Conservation (phyloP, 2,329 filamentous ascomycete genomes). For the Exophiala alcalophila region DNA sequence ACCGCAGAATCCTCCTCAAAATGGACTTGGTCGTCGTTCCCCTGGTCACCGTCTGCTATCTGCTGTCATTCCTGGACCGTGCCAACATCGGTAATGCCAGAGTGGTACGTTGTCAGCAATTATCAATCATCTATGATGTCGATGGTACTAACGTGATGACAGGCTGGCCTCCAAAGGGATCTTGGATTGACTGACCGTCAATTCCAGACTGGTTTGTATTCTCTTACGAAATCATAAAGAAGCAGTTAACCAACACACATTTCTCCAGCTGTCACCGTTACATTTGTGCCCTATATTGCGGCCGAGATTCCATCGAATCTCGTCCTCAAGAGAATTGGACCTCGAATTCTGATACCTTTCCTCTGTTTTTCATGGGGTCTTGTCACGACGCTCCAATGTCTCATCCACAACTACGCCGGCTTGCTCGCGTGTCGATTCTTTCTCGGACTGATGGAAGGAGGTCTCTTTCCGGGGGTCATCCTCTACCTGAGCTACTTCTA, state of each 20-base stretch:
- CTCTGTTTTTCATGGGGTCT: conserved; percentile 35
- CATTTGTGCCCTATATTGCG: conserved; percentile 10
- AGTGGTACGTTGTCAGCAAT: too few species aligned
- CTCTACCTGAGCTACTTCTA: conserved; percentile 65
- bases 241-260: too few species aligned
- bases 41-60: conserved; percentile 60
- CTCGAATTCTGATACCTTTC: conserved; percentile 33
- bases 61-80: conserved; percentile 63
- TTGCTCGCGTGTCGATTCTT: conserved; percentile 62
- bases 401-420: conserved; percentile 51
- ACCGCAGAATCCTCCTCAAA: conserved; percentile 39
- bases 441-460: conserved; percentile 62
- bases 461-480: conserved; percentile 64
- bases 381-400: conserved; percentile 39
- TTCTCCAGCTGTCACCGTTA: conserved; percentile 6
- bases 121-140: too few species aligned
- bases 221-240: background rate
- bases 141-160: too few species aligned
- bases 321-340: conserved; percentile 34
- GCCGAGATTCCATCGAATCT: conserved; percentile 35
- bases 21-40: conserved; percentile 66
- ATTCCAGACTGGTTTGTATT: conserved; percentile 8
- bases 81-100: conserved; percentile 70
- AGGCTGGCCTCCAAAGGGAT: conserved; percentile 29
- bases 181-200: conserved; percentile 27